These are phyloP conservation scores for Coprinopsis sp. DNA, from an alignment of 768 basidiomycete genomes.

Conservation along the genomic window DNA sequence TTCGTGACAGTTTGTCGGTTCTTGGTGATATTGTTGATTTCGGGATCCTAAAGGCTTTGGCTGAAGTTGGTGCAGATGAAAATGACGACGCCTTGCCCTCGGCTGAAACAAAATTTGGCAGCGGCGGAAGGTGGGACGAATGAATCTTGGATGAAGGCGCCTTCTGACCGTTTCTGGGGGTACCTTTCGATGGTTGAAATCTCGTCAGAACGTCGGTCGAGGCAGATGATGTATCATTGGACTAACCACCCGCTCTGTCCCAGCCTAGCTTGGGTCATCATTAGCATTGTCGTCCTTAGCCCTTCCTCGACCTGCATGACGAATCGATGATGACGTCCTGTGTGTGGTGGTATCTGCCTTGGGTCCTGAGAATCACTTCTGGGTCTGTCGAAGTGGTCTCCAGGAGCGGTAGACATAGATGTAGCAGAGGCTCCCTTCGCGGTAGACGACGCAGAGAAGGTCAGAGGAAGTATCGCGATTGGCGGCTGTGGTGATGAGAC, in stretches of 20 bases:
- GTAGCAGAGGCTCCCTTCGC: constrained; percentile 7
- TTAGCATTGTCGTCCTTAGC: too few species aligned
- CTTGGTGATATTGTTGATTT: background rate
- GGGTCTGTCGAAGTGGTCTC: background rate
- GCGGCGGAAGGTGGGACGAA: background rate
- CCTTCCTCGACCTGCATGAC: too few species aligned
- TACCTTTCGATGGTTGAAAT: background rate
- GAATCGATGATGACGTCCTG: background rate
- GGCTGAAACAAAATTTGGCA: background rate
- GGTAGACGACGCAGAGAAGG: constrained; percentile 4
- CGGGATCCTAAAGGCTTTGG: too few species aligned
- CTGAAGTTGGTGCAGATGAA: background rate
- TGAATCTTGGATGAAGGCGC: constrained; percentile 2
- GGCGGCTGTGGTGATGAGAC: background rate
- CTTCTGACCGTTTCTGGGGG: background rate
- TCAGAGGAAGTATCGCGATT: constrained; percentile 5
- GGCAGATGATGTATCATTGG: background rate
- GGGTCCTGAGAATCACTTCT: background rate
- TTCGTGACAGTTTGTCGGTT: constrained; percentile 2
- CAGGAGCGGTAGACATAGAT: constrained; percentile 8
- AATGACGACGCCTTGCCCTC: background rate
- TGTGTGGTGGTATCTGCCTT: background rate
- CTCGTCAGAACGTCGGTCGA: too few species aligned
- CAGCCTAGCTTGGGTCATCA: constrained; percentile 3
- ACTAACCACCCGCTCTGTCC: constrained; percentile 3